These are phyloP conservation scores for Fomitiporia mediterranea DNA, from an alignment of 1,284 basidiomycete genomes.

Conservation along the genomic window DNA sequence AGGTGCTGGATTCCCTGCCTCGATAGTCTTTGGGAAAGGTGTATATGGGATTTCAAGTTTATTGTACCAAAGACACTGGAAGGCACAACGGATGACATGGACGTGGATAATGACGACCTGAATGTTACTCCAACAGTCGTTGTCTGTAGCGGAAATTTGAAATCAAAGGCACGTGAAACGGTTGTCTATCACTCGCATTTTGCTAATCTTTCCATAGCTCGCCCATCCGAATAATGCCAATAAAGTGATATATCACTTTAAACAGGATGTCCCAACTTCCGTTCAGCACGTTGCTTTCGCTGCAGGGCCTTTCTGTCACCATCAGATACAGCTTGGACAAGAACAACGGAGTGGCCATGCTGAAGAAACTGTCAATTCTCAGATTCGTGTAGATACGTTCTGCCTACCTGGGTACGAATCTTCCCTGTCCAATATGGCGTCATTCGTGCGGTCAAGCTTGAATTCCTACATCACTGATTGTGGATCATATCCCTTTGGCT, in stretches of 20 bases:
- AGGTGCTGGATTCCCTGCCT: slow-evolving; percentile 97
- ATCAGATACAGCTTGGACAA: slow-evolving; percentile 64
- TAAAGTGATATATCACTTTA: slow-evolving; percentile 94
- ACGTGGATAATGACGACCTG: slow-evolving; percentile 56
- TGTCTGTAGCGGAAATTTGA: slow-evolving; percentile 89
- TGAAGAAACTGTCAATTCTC: slow-evolving; percentile 58
- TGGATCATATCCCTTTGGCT: slow-evolving; percentile 94
- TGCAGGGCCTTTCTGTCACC: slow-evolving; percentile 88
- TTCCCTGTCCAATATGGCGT: slow-evolving; percentile 62
- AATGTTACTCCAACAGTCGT: slow-evolving; percentile 73
- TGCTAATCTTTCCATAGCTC: slow-evolving; percentile 46
- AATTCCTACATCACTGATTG: slow-evolving; percentile 89
- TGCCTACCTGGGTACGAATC: slow-evolving; percentile 86
- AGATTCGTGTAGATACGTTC: slow-evolving; percentile 90
- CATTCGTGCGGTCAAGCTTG: slow-evolving; percentile 85
- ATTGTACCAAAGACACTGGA: slow-evolving; percentile 87
- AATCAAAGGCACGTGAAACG: slow-evolving; percentile 68
- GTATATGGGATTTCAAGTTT: slow-evolving; percentile 98
- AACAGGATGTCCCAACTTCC: slow-evolving; percentile 84
- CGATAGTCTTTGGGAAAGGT: slow-evolving; percentile 94
- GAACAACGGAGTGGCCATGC: slow-evolving; percentile 51
- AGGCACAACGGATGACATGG: slow-evolving; percentile 46
- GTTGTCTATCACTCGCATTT: slow-evolving; percentile 20
- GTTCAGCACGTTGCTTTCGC: slow-evolving; percentile 96
- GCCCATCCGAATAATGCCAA: slow-evolving; percentile 91